Base-by-base conservation (phyloP, 2,329 filamentous ascomycete species). In the Clonostachys byssicola region DNA sequence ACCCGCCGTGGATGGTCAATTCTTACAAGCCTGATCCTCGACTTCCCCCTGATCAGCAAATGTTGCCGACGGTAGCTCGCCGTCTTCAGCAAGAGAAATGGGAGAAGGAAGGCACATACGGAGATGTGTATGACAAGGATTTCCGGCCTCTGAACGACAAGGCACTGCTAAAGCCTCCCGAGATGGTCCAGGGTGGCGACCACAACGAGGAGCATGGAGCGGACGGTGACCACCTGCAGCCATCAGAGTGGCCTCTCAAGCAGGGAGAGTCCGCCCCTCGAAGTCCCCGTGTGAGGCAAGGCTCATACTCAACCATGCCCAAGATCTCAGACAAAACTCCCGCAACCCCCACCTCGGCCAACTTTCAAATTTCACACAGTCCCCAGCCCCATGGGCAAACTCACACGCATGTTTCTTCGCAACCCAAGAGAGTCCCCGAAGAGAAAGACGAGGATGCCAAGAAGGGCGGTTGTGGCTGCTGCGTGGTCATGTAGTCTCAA, bases 1-100 rank as follows among this genome's bases (percentile, higher is more conserved):
- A 97, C 46, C 91, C 94, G 10, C 94, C 94, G 45, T 99, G 94
- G 94, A 81, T 97, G 68, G 81, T 94, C 42, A 89, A 88, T 18
- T 90, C 95, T 68, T 99, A 96, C 67, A 95, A 95, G 60, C 94
- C 94, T 1, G 94, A 99, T 62, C 94, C 94, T 33, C 86, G 91
- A 51, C 74, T 99, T 34, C 94, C 94, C 6, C 94, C 91, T 0
- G 94, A 99, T 52, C 89, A 99, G 65, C 94, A 99, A 62, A 84
- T 99, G 46, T 81, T 99, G 12, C 94, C 94, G 1, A 97, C 94
- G 0, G 91, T 97, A 52, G 94, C 94, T 12, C 90, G 87, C 59
- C 81, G 89, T 47, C 78, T 97, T 65, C 89, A 94, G 64, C 92
- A 96, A 70, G 91, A 96, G 65, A 89, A 92, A 64, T 96, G 91